A percentile compares a stretch with the other conserved stretches of the same genome.
phyloP scores from a whole-genome alignment of 2,329 filamentous ascomycete species.

The Hymenotorrendiella dingleyae region DNA sequence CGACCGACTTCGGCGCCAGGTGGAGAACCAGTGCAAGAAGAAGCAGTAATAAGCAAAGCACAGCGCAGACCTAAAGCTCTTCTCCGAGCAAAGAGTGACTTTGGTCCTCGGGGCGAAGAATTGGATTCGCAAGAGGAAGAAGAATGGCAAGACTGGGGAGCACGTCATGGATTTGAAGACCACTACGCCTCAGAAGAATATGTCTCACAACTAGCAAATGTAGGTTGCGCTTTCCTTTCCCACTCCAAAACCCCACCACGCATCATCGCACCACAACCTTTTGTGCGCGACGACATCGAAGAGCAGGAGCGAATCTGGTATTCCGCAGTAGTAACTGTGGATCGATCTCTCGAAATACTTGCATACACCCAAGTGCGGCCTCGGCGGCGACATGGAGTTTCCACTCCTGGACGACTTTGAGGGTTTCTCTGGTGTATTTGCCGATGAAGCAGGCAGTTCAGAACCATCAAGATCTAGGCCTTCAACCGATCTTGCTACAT shows the following conservation, averaged over 20 bases:
- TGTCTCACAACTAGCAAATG: conserved; percentile 59
- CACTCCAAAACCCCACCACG: not conserved
- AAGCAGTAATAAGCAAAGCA: conserved; percentile 22
- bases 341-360: too few relatives aligned
- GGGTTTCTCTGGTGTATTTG: too few relatives aligned
- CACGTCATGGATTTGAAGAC: conserved; percentile 66
- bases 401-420: too few relatives aligned
- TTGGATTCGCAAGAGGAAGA: conserved; percentile 20
- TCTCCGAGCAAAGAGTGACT: conserved; percentile 45
- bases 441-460: too few relatives aligned
- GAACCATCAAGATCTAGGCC: too few relatives aligned
- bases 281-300: too few relatives aligned
- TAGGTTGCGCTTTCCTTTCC: conserved; percentile 35
- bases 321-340: too few relatives aligned
- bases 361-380: too few relatives aligned
- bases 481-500: too few relatives aligned
- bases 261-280: not conserved
- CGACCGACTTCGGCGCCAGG: conserved; percentile 22
- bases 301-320: too few relatives aligned
- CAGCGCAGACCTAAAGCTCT: conserved; percentile 22
- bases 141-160: conserved; percentile 29
- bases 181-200: conserved; percentile 68
- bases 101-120: conserved; percentile 39
- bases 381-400: too few relatives aligned
- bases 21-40: conserved; percentile 26